phyloP scores from a whole-genome alignment of 768 basidiomycete species.

The Favolaschia claudopus region DNA sequence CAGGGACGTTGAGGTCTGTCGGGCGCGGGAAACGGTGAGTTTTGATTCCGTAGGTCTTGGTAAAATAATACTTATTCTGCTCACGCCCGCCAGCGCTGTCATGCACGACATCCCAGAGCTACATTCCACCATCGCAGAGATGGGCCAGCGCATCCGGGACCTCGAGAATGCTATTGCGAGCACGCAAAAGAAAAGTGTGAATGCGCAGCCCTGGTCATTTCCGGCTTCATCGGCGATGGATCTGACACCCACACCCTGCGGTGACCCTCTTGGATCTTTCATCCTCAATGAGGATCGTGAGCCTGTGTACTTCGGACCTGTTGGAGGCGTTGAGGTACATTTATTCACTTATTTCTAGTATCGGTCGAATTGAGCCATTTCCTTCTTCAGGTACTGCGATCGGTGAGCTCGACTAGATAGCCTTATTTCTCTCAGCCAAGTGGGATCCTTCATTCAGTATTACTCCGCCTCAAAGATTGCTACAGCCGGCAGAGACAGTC shows the following conservation, averaged over 20 bases:
- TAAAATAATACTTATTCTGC: neutral
- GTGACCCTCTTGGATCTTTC: constrained; percentile 53
- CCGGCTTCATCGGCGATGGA: no score
- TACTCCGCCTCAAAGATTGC: no score
- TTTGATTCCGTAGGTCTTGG: no score
- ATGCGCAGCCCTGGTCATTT: neutral
- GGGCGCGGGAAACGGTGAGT: constrained; percentile 38
- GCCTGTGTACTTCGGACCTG: constrained; percentile 57
- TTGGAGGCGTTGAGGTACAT: constrained; percentile 55
- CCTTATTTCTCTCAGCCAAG: neutral
- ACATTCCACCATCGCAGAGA: constrained; percentile 45
- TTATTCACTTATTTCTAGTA: neutral
- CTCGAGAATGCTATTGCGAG: constrained; percentile 51
- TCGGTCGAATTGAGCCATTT: constrained; percentile 15
- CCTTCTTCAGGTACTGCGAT: constrained; percentile 4
- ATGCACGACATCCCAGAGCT: constrained; percentile 48
- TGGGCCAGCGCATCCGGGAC: constrained; percentile 51
- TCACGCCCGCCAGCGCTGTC: constrained; percentile 37
- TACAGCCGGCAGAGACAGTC: neutral
- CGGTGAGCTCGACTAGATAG: neutral
- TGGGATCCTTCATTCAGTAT: no score
- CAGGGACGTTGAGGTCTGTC: constrained; percentile 41
- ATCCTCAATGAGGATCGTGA: constrained; percentile 51
- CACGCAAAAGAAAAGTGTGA: neutral
- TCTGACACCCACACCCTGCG: constrained; percentile 21